Evolutionary conservation across 192 early-diverging fungal genomes (phyloP).

Genomic region (Cetraspora pellucida): DNA sequence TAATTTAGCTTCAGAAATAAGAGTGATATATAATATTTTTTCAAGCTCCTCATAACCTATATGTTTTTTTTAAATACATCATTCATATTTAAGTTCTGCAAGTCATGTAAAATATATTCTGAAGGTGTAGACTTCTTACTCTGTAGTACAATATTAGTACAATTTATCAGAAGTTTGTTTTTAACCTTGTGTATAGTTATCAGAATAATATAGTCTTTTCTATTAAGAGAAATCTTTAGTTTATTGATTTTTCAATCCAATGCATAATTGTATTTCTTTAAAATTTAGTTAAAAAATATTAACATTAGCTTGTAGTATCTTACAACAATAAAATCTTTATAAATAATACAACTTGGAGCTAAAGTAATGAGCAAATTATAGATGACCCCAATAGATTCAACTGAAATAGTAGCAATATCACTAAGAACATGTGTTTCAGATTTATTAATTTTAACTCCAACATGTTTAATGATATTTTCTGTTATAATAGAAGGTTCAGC

Average conservation of each 20-base stretch:
- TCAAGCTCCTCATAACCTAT: not conserved
- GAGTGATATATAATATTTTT: not conserved
- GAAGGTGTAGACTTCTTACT: not conserved
- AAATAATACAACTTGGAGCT: not conserved
- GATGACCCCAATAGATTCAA: no score
- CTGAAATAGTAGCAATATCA: not conserved
- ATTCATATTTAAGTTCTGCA: not conserved
- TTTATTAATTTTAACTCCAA: not conserved
- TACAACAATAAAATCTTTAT: not conserved
- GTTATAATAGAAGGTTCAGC: slow-evolving; percentile 4
- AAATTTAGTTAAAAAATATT: not conserved
- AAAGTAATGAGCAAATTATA: not conserved
- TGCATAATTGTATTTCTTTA: slow-evolving; percentile 13
- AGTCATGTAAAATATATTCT: not conserved
- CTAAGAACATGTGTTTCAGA: not conserved
- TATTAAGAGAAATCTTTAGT: not conserved
- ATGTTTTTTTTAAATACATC: no score
- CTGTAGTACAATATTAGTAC: not conserved
- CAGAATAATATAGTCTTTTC: slow-evolving; percentile 2
- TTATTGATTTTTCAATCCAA: slow-evolving; percentile 9
- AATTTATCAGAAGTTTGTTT: no score
- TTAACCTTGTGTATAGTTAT: slow-evolving; percentile 14
- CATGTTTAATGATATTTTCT: slow-evolving; percentile 3
- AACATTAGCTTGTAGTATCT: not conserved
- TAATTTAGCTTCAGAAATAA: no score